phyloP scores from a whole-genome alignment of 352 stramenopile species.

The Poterioochromonas sp. region DNA sequence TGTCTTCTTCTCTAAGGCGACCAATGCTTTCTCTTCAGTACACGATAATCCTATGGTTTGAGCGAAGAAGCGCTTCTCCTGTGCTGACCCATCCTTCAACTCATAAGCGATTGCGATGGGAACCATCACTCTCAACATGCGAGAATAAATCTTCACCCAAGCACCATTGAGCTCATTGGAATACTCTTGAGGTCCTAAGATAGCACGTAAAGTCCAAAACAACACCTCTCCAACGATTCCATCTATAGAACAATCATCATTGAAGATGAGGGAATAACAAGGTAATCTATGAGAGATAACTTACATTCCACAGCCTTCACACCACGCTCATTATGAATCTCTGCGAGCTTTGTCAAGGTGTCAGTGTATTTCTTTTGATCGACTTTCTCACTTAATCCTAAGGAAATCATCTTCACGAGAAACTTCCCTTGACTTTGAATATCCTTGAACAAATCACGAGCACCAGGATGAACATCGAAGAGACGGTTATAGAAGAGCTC shows the following conservation, averaged over 20 bases:
- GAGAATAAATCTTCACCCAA: neutral
- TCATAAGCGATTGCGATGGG: neutral
- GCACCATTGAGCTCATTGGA: neutral
- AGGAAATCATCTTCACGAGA: neutral
- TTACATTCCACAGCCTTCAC: constrained; percentile 10
- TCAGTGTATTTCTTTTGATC: neutral
- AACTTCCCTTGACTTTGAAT: constrained; percentile 5
- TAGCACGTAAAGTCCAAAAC: neutral
- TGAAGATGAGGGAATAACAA: too few species aligned
- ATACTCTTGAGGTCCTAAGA: neutral
- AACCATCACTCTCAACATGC: neutral
- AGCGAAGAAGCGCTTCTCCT: neutral
- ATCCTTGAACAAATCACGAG: neutral
- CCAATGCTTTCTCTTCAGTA: neutral
- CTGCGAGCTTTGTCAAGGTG: neutral
- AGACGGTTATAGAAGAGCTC: neutral
- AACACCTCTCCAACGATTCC: neutral
- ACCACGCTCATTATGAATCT: neutral
- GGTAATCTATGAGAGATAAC: neutral
- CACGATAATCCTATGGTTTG: neutral
- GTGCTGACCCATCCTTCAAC: neutral
- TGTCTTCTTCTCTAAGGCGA: neutral
- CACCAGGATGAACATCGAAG: constrained; percentile 1
- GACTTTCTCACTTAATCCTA: neutral
- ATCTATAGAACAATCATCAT: neutral